These are phyloP conservation scores for Lecanosticta acicola DNA, from an alignment of 2,329 filamentous ascomycete species.

Conservation along the genomic window DNA sequence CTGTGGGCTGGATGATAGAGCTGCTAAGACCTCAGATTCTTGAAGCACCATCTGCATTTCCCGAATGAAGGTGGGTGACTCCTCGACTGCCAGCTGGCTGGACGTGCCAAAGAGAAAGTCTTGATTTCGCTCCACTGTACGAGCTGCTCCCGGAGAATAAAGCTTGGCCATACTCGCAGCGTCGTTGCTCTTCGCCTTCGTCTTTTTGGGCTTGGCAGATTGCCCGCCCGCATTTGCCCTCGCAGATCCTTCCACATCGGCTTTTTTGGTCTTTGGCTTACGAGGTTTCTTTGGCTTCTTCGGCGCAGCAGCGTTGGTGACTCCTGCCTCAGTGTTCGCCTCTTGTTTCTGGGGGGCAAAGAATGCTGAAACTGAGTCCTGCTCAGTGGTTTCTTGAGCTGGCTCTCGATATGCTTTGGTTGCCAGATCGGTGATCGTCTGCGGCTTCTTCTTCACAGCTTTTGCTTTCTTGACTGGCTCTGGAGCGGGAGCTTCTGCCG, in stretches of 20 bases:
- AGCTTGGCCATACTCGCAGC: conserved; percentile 35
- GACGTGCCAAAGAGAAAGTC: conserved; percentile 81
- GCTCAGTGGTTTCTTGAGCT: conserved; percentile 16
- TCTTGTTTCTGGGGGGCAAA: conserved; percentile 22
- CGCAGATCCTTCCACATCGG: conserved; percentile 6
- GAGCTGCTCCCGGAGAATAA: conserved; percentile 63
- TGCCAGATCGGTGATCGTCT: conserved; percentile 50
- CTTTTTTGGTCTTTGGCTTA: conserved; percentile 23
- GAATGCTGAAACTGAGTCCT: conserved; percentile 44
- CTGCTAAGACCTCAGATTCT: conserved; percentile 45
- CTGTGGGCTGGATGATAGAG: conserved; percentile 17
- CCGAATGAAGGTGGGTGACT: conserved; percentile 61
- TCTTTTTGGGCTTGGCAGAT: conserved; percentile 30
- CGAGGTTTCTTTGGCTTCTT: conserved; percentile 22
- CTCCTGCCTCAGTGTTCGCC: neutral
- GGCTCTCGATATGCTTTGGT: conserved; percentile 61
- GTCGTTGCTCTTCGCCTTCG: conserved; percentile 30
- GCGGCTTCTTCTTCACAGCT: conserved; percentile 1
- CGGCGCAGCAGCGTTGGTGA: neutral
- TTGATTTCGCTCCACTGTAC: conserved; percentile 61
- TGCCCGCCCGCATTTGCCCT: conserved; percentile 6
- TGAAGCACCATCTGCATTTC: conserved; percentile 59
- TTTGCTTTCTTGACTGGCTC: conserved; percentile 30
- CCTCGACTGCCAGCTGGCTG: conserved; percentile 70
- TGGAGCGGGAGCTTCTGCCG: conserved; percentile 10